Conservation (phyloP, 495 filamentous ascomycete genomes). For the Lentithecium fluviatile region DNA sequence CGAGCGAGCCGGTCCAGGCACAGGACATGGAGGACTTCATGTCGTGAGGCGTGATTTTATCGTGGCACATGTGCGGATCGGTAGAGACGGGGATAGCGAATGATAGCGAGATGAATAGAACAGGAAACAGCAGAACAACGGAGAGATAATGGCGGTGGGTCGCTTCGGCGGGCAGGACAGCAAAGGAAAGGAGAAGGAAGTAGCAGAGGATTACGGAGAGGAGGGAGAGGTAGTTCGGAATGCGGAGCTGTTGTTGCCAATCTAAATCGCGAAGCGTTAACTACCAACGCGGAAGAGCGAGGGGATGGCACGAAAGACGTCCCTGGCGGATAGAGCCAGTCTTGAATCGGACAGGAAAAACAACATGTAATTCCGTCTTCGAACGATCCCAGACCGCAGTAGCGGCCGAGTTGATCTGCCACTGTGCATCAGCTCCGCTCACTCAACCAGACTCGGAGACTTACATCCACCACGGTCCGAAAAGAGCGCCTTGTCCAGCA, state of each 20-base stretch:
- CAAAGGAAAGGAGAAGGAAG: conserved; percentile 44
- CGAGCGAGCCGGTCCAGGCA: conserved; percentile 42
- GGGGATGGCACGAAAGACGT: background rate
- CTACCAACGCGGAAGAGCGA: conserved; percentile 1
- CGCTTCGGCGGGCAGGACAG: conserved; percentile 35
- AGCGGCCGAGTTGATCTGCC: conserved; percentile 38
- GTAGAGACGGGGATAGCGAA: conserved; percentile 41
- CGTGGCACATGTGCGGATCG: conserved; percentile 37
- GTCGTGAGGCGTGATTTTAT: conserved; percentile 44
- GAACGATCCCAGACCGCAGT: conserved; percentile 37
- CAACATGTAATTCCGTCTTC: conserved; percentile 36
- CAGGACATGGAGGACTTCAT: conserved; percentile 39
- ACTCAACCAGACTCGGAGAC: background rate
- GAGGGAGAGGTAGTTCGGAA: conserved; percentile 41
- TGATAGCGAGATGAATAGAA: conserved; percentile 39
- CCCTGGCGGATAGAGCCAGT: conserved; percentile 41
- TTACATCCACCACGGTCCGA: conserved; percentile 37
- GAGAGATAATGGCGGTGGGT: conserved; percentile 43
- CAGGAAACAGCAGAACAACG: conserved; percentile 38
- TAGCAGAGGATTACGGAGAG: conserved; percentile 40
- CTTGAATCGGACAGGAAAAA: conserved; percentile 42
- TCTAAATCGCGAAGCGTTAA: conserved; percentile 18
- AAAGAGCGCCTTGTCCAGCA: conserved; percentile 34
- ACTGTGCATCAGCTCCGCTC: conserved; percentile 5
- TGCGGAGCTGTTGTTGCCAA: conserved; percentile 29